Conservation (phyloP, 2,329 filamentous ascomycete genomes). For the Diaporthe ilicicola region DNA sequence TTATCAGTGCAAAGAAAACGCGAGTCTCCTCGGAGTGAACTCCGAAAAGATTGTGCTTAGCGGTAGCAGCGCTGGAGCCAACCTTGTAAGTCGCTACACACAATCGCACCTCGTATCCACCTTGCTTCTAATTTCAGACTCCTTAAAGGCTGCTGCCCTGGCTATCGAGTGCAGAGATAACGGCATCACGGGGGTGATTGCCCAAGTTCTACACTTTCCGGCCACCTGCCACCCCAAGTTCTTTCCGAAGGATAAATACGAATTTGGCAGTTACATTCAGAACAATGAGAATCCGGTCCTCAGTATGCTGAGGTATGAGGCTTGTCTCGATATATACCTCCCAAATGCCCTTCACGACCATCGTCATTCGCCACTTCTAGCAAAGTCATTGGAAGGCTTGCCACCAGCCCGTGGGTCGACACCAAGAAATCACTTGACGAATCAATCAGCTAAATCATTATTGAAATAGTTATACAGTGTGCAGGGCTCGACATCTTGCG, state of each 20-base stretch:
- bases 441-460: background rate
- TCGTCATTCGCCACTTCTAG: background rate
- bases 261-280: slow-evolving; percentile 13
- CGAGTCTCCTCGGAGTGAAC: background rate
- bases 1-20: background rate
- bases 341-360: background rate
- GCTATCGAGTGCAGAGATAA: background rate
- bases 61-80: slow-evolving; percentile 7
- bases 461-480: background rate
- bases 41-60: background rate
- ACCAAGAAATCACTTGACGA: no score
- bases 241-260: background rate
- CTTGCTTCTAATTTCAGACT: no score
- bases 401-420: background rate
- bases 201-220: background rate
- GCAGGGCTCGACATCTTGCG: slow-evolving; percentile 7
- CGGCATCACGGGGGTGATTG: background rate
- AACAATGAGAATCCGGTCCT: slow-evolving; percentile 2
- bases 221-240: slow-evolving; percentile 9
- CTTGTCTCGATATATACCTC: background rate
- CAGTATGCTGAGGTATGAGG: background rate
- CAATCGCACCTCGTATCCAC: no score
- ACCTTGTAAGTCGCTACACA: slow-evolving; percentile 4
- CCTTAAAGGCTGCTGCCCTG: no score
- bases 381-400: background rate